A percentile compares a stretch with the other conserved stretches of the same genome.
Evolutionary conservation across 1,284 basidiomycete genomes (phyloP).

Genomic region (Ceratobasidium theobromae): DNA sequence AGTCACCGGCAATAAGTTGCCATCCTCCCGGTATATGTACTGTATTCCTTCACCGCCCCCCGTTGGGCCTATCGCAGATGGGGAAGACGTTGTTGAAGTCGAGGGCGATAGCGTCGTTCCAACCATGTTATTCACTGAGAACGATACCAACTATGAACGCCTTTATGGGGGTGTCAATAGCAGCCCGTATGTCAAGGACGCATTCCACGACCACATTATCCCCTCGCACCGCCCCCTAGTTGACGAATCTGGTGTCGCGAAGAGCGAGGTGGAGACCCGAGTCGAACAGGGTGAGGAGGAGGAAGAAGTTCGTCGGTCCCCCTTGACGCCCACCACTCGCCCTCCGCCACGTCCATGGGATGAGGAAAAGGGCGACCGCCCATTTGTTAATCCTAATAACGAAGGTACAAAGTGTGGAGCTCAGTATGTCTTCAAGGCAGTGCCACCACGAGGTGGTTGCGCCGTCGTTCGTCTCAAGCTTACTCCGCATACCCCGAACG

Average conservation of each 20-base stretch:
- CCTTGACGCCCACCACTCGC: conserved; percentile 46
- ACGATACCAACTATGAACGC: conserved; percentile 93
- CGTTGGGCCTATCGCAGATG: conserved; percentile 59
- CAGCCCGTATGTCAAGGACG: conserved; percentile 88
- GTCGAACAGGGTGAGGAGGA: conserved; percentile 36
- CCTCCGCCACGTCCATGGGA: conserved; percentile 54
- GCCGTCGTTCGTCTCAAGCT: conserved; percentile 94
- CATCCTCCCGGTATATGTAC: conserved; percentile 73
- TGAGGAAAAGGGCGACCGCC: conserved; percentile 42
- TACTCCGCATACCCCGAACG: conserved; percentile 72
- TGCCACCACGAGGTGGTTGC: conserved; percentile 90
- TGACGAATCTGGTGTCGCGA: conserved; percentile 40
- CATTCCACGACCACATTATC: conserved; percentile 98
- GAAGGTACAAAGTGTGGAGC: conserved; percentile 91
- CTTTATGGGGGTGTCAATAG: conserved; percentile 87
- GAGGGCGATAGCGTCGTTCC: conserved; percentile 70
- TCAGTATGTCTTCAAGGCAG: conserved; percentile 84
- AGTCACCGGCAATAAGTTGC: conserved; percentile 72
- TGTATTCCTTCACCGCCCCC: conserved; percentile 91
- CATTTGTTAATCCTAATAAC: conserved; percentile 84
- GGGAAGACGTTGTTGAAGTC: conserved; percentile 53
- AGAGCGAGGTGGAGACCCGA: conserved; percentile 41
- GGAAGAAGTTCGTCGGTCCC: conserved; percentile 26
- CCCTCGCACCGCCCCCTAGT: conserved; percentile 69
- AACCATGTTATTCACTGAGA: conserved; percentile 89